Percentiles rank a stretch among this genome's conserved stretches.
These are phyloP conservation scores for Wallacemonas sp. DNA, from an alignment of 208 protist genomes.

Conservation along the genomic window DNA sequence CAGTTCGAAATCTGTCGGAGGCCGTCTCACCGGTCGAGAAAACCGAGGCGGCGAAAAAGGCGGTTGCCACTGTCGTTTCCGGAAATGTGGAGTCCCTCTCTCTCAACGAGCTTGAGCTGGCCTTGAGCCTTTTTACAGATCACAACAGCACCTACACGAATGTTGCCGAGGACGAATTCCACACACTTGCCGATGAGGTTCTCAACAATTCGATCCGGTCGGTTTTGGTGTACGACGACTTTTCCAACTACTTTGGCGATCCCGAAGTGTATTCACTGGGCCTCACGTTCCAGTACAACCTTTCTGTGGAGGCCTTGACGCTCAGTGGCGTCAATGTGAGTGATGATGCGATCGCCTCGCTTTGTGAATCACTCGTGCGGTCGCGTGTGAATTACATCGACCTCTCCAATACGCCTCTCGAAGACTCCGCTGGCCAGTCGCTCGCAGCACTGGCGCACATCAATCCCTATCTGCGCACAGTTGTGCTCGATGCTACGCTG, in stretches of 20 bases:
- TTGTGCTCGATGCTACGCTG: conserved; percentile 86
- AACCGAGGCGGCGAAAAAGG: conserved; percentile 29
- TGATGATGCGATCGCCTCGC: conserved; percentile 74
- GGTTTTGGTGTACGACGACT: conserved; percentile 82
- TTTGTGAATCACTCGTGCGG: conserved; percentile 76
- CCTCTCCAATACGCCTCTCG: conserved; percentile 79
- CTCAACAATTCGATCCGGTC: conserved; percentile 86
- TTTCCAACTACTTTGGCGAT: conserved; percentile 69
- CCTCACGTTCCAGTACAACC: conserved; percentile 83
- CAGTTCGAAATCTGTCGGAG: conserved; percentile 58
- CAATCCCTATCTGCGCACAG: conserved; percentile 84
- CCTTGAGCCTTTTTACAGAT: conserved; percentile 64
- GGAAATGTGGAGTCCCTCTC: conserved; percentile 40
- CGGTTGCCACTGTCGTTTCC: conserved; percentile 39
- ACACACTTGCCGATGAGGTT: conserved; percentile 70
- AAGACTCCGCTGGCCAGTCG: conserved; percentile 80
- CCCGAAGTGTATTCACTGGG: conserved; percentile 77
- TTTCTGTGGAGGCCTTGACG: conserved; percentile 82
- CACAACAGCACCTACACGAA: conserved; percentile 85
- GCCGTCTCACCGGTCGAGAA: conserved; percentile 38
- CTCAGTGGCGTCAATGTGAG: conserved; percentile 82
- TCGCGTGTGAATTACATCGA: conserved; percentile 86
- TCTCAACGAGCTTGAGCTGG: conserved; percentile 60
- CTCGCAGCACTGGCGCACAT: conserved; percentile 81
- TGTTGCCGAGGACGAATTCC: conserved; percentile 67